phyloP scores from a whole-genome alignment of 805 yeast genomes.

The Grigorovia transvaalensis region DNA sequence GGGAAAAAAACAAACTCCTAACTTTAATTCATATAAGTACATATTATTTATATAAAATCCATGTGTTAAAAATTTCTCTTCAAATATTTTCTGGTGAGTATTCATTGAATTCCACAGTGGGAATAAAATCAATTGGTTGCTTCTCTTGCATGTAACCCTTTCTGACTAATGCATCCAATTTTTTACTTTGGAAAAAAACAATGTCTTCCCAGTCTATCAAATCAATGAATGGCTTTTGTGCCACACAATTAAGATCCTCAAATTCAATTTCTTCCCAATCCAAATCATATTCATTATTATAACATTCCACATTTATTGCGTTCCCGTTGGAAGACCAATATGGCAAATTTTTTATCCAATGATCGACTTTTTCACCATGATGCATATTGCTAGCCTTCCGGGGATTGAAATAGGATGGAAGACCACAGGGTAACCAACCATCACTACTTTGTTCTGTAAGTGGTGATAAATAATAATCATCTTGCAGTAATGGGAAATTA shows the following conservation, averaged over 20 bases:
- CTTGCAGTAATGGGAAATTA: background rate
- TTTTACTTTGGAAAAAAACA: constrained; percentile 15
- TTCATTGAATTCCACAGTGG: background rate
- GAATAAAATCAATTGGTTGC: background rate
- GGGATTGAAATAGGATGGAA: constrained; percentile 50
- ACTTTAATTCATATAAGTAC: background rate
- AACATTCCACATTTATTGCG: constrained; percentile 16
- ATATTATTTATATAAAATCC: background rate
- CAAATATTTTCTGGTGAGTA: background rate
- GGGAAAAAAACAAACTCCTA: background rate
- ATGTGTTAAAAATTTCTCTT: background rate
- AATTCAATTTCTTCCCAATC: constrained; percentile 29
- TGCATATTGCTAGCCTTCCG: constrained; percentile 54
- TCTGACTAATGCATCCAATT: constrained; percentile 15
- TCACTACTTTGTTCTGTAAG: background rate
- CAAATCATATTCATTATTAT: constrained; percentile 14
- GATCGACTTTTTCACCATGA: constrained; percentile 50
- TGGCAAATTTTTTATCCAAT: constrained; percentile 57
- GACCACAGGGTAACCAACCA: constrained; percentile 7
- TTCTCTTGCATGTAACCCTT: constrained; percentile 1
- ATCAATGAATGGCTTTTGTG: background rate
- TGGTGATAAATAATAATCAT: background rate
- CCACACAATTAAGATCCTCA: constrained; percentile 7
- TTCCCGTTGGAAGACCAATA: constrained; percentile 19
- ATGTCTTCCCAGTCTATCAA: background rate